Base-by-base conservation (phyloP, 2,329 filamentous ascomycete genomes). In the Drechslerella stenobrocha region DNA sequence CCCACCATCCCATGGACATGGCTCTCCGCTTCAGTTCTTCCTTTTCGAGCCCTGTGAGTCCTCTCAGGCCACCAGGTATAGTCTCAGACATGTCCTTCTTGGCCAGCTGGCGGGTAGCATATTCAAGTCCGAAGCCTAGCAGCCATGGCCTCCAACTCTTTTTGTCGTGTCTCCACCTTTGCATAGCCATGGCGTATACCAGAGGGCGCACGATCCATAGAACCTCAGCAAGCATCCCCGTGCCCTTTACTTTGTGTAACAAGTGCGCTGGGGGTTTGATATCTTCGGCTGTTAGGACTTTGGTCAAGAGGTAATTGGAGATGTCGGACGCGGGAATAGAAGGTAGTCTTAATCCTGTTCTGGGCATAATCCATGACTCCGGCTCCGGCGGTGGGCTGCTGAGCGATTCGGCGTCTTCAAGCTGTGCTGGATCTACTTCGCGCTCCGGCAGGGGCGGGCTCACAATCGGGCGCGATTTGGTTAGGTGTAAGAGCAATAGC, bases 1-100 rank as follows among this genome's bases (percentile, higher is more conserved):
- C 79, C 93, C 93, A 98, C 92, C 93, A 97, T 18, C 86, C 88
- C 80, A 96, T 87, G 1, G 85, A 86, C 90, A 90, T 95, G 35
- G 88, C 90, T 70, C 93, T 82, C 77, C 89, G 90, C 75, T 82
- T 85, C 81, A 95, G 84, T 79, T 97, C 92, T 72, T 96, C 92
- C 59, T 86, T 84, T 78, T 98, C 93, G 15, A 98, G 80, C 6
- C 87, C 84, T 22, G 92, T 96, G 28, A 93, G 74, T 0, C 83
- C 90, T 50, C 89, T 83, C 69, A 93, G 79, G 26, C 89, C 86
- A 44, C 87, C 84, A 9, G 90, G 82, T 30, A 85, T 77, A 65
- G 83, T 77, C 70, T 83, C 81, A 59, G 82, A 80, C 70, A 87
- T 81, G 71, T 86, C 84, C 37, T 81, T 83, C 77, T 86, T 88